Percentiles rank a stretch among this genome's conserved stretches.
Evolutionary conservation across 2,329 filamentous ascomycete species (phyloP).

Genomic region (Trichoderma arundinaceum): DNA sequence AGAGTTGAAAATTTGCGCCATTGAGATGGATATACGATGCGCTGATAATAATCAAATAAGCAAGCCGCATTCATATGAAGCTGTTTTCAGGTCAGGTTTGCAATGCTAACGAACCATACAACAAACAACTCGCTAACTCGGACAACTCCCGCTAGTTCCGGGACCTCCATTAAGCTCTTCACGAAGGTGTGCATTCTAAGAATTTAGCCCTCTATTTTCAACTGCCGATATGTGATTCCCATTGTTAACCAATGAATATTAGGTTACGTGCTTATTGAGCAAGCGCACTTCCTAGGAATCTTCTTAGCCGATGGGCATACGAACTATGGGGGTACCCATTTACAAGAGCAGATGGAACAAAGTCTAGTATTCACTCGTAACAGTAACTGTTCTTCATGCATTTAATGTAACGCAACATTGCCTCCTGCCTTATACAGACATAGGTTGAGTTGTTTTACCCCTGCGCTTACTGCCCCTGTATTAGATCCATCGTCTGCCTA

Average conservation of each 20-base stretch:
- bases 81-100: not conserved
- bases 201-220: too few species aligned
- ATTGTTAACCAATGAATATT: too few species aligned
- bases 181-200: too few species aligned
- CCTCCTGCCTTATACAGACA: conserved; percentile 21
- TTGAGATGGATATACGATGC: not conserved
- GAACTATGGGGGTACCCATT: too few species aligned
- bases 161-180: not conserved
- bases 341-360: not conserved
- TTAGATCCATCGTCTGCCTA: conserved; percentile 11
- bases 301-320: too few species aligned
- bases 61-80: not conserved
- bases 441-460: conserved; percentile 14
- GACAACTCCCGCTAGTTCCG: not conserved
- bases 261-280: too few species aligned
- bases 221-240: not conserved
- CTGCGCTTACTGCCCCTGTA: conserved; percentile 24
- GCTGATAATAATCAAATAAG: not conserved
- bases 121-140: not conserved
- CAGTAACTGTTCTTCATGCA: not conserved
- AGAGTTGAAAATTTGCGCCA: not conserved
- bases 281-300: too few species aligned
- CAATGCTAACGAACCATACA: not conserved
- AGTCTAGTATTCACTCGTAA: not conserved
- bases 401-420: not conserved